Evolutionary conservation across 139 green algal genomes (phyloP), one percentile per base, ranked within the genome.

Genomic region (Ulvella scutata): DNA sequence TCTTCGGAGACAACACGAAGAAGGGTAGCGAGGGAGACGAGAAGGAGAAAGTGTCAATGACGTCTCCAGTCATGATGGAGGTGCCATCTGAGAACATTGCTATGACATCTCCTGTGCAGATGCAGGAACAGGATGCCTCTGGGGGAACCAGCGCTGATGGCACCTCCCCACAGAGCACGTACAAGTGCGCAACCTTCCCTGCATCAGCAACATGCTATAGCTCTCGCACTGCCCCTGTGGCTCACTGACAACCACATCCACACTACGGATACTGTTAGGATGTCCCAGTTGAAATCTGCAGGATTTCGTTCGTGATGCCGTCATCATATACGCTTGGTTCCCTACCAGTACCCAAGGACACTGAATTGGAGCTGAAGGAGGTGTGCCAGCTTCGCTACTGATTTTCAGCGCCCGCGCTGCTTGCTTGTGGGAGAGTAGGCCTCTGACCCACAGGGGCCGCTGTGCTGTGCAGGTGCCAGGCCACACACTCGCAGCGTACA

Each of bases 241-340:
- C 40, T 17, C 40, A 59, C n/a, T n/a, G n/a, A n/a, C n/a, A n/a
- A n/a, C n/a, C n/a, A n/a, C n/a, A n/a, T n/a, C n/a, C n/a, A n/a
- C n/a, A n/a, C n/a, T n/a, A n/a, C n/a, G n/a, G n/a, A n/a, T n/a
- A n/a, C n/a, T n/a, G n/a, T n/a, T n/a, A 72, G 9, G 9, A 72
- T 72, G 26, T 38, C 9, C 37, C 20, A 35, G 23, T 31, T 37
- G 10, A 21, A 13, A 20, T 3, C 3, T 61, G 21, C 6, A 61
- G 36, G 28, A 81, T 91, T 9, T 82, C 79, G 1, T 91, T 91
- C 73, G 80, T 88, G 23, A 91, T 91, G 86, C 86, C 86, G 20
- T 79, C 29, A 44, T 82, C 87, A 72, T 91, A 90, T 78, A 84
- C 76, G 4, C 74, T 62, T 59, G 80, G 84, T 3, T 85, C 80